A percentile compares a stretch with the other conserved stretches of the same genome.
phyloP scores from a whole-genome alignment of 441 rosid genomes.

The Hura crepitans region DNA sequence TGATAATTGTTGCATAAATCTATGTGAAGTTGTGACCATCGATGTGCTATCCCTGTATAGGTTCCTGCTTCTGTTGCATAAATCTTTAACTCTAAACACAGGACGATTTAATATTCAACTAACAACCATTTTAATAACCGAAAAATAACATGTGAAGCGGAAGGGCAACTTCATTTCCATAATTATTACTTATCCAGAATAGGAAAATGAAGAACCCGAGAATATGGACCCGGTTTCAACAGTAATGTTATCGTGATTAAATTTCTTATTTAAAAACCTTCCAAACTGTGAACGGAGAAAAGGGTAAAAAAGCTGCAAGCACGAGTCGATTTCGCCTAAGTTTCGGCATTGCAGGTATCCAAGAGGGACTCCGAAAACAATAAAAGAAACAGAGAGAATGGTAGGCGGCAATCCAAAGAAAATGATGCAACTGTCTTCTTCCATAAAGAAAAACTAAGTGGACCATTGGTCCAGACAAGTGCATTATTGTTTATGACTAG shows the following conservation, averaged over 20 bases:
- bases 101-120: too few relatives aligned
- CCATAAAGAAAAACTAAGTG: constrained; percentile 23
- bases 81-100: too few relatives aligned
- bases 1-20: constrained; percentile 12
- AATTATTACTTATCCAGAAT: too few relatives aligned
- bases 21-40: constrained; percentile 9
- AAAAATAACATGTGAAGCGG: too few relatives aligned
- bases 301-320: constrained; percentile 26
- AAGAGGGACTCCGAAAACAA: constrained; percentile 2
- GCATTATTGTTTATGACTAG: too few relatives aligned
- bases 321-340: background rate
- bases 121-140: too few relatives aligned
- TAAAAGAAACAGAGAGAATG: constrained; percentile 7
- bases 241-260: too few relatives aligned
- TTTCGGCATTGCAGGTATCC: constrained; percentile 5
- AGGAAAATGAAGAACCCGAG: too few relatives aligned
- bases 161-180: too few relatives aligned
- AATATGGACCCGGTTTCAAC: too few relatives aligned
- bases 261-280: too few relatives aligned
- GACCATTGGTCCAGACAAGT: constrained; percentile 17
- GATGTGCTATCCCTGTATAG: background rate
- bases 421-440: constrained; percentile 31
- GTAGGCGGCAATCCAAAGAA: constrained; percentile 39
- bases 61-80: too few relatives aligned
- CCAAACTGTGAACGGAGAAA: constrained; percentile 24